phyloP scores from a whole-genome alignment of 352 stramenopile species.

The Pilasporangium apinafurcum region DNA sequence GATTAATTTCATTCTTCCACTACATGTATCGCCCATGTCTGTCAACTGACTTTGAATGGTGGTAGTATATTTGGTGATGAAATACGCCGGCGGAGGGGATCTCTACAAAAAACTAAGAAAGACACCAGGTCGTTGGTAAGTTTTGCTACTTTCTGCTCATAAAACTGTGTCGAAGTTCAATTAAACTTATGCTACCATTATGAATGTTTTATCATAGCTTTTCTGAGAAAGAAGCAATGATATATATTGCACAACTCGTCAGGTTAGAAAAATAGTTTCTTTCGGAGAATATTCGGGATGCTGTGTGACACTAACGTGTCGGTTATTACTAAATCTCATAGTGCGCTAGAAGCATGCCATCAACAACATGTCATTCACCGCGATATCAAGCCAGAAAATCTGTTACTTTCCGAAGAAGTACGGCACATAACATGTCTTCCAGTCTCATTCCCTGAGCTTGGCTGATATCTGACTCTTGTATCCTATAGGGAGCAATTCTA shows the following conservation, averaged over 20 bases:
- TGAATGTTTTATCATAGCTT: slow-evolving; percentile 18
- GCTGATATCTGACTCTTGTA: background rate
- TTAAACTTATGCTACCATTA: background rate
- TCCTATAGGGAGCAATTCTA: slow-evolving; percentile 89
- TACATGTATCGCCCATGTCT: background rate
- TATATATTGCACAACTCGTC: slow-evolving; percentile 69
- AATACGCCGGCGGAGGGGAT: slow-evolving; percentile 82
- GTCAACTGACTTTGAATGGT: background rate
- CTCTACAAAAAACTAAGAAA: slow-evolving; percentile 72
- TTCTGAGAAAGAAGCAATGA: slow-evolving; percentile 50
- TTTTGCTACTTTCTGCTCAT: background rate
- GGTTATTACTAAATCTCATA: slow-evolving; percentile 2
- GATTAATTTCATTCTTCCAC: too few species aligned
- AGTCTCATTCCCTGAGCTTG: background rate
- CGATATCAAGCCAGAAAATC: slow-evolving; percentile 96
- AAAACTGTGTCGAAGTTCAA: background rate
- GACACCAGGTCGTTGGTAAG: slow-evolving; percentile 36
- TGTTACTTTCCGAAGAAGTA: slow-evolving; percentile 79
- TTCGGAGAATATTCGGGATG: background rate
- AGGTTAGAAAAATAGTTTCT: slow-evolving; percentile 17
- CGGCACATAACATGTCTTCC: too few species aligned
- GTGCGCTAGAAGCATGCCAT: slow-evolving; percentile 62
- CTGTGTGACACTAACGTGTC: background rate
- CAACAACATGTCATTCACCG: slow-evolving; percentile 87
- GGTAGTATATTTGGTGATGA: slow-evolving; percentile 83